Conservation (phyloP, 176 grass and related monocot species). For the Metroxylon sagu region DNA sequence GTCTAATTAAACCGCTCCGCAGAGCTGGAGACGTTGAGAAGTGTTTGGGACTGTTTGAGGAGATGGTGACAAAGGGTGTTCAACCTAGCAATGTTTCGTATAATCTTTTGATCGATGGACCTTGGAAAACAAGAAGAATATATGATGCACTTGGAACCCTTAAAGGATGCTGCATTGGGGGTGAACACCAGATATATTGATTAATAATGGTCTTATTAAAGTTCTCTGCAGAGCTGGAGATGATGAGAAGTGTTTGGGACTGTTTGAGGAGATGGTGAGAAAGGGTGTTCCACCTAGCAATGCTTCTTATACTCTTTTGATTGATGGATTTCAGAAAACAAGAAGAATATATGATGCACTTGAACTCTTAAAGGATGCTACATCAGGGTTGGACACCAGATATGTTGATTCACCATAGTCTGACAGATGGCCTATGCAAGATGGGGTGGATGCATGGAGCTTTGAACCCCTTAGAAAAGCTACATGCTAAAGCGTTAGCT, state of each 20-base stretch:
- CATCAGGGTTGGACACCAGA: slow-evolving; percentile 61
- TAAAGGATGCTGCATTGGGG: too few relatives aligned
- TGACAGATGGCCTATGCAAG: slow-evolving; percentile 84
- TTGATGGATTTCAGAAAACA: slow-evolving; percentile 62
- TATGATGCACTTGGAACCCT: too few relatives aligned
- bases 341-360: slow-evolving; percentile 65
- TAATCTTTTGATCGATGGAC: slow-evolving; percentile 79
- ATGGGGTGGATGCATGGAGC: slow-evolving; percentile 65
- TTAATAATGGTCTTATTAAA: slow-evolving; percentile 85
- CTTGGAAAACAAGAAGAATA: too few relatives aligned
- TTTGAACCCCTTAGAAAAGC: slow-evolving; percentile 76
- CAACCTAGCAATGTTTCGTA: slow-evolving; percentile 80
- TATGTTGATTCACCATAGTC: slow-evolving; percentile 79
- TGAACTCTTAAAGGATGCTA: slow-evolving; percentile 75
- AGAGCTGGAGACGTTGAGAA: slow-evolving; percentile 54
- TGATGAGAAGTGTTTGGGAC: slow-evolving; percentile 34
- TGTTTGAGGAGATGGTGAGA: slow-evolving; percentile 66
- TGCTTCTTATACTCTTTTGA: slow-evolving; percentile 69
- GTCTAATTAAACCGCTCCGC: slow-evolving; percentile 76
- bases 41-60: slow-evolving; percentile 44
- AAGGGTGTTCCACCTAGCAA: slow-evolving; percentile 81
- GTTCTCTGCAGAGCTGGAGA: slow-evolving; percentile 65
- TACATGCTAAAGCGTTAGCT: slow-evolving; percentile 51
- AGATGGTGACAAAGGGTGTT: slow-evolving; percentile 68
- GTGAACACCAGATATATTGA: too few relatives aligned